Percentiles rank a stretch among this genome's conserved stretches.
phyloP scores from a whole-genome alignment of 257 asterid genomes.

The Solanum chmielewskii region DNA sequence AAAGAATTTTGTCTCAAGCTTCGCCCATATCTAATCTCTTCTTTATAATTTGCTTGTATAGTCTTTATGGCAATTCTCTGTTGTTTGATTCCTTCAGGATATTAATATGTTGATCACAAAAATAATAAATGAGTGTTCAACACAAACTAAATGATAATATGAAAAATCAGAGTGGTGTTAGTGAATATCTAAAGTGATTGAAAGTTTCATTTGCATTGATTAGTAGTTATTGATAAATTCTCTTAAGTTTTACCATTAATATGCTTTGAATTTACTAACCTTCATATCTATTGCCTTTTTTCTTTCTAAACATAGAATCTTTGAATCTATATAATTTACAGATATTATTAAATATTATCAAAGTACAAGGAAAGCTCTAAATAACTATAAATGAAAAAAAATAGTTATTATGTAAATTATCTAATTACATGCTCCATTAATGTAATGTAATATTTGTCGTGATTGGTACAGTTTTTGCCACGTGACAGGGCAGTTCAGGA shows the following conservation, averaged over 20 bases:
- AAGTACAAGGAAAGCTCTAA: background rate
- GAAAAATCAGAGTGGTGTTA: background rate
- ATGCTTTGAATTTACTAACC: background rate
- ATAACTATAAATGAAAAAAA: too few species aligned
- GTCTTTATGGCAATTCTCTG: background rate
- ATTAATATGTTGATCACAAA: too few species aligned
- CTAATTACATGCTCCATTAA: too few species aligned
- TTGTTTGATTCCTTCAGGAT: background rate
- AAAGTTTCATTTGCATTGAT: background rate
- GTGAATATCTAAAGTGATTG: background rate
- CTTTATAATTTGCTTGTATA: too few species aligned
- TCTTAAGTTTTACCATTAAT: background rate
- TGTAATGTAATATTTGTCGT: background rate
- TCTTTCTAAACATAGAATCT: too few species aligned
- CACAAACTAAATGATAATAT: background rate
- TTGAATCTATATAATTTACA: too few species aligned
- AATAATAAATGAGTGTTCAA: background rate
- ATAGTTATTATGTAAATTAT: background rate
- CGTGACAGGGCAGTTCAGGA: background rate
- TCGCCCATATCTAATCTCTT: background rate
- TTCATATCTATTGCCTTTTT: background rate
- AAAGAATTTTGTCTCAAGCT: background rate
- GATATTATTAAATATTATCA: too few species aligned
- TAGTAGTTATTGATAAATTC: background rate
- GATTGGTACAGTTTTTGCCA: too few species aligned